phyloP scores from a whole-genome alignment of 2,329 filamentous ascomycete genomes.

The Alternaria infectoria region DNA sequence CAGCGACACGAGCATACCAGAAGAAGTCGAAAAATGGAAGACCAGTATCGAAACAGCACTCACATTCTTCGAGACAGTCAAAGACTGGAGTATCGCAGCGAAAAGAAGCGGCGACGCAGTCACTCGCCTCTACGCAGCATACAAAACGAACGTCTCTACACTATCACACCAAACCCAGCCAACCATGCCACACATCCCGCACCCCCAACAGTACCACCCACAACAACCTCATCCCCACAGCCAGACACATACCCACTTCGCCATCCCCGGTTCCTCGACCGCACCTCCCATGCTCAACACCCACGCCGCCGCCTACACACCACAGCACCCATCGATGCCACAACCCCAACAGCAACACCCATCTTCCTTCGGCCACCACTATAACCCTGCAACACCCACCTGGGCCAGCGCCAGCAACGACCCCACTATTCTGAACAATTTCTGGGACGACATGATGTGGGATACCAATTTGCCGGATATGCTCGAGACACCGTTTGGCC shows the following conservation, averaged over 20 bases:
- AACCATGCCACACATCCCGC: conserved; percentile 18
- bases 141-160: conserved; percentile 38
- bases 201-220: conserved; percentile 14
- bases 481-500: conserved; percentile 44
- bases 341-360: neutral
- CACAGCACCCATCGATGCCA: neutral
- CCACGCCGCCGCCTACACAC: conserved; percentile 9
- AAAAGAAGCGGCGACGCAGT: conserved; percentile 53
- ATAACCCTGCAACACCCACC: conserved; percentile 35
- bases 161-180: conserved; percentile 14
- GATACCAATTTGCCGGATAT: conserved; percentile 48
- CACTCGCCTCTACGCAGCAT: conserved; percentile 50
- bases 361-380: conserved; percentile 26
- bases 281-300: conserved; percentile 20
- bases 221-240: conserved; percentile 6
- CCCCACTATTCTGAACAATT: conserved; percentile 41
- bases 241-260: conserved; percentile 18
- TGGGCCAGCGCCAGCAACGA: conserved; percentile 34
- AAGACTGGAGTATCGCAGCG: conserved; percentile 53
- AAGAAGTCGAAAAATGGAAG: conserved; percentile 51
- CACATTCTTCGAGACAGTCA: conserved; percentile 52
- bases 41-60: conserved; percentile 51
- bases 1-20: conserved; percentile 61
- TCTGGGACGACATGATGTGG: conserved; percentile 54
- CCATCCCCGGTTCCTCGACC: conserved; percentile 15